phyloP scores from a whole-genome alignment of 352 stramenopile genomes.

The Pythium dissimile region DNA sequence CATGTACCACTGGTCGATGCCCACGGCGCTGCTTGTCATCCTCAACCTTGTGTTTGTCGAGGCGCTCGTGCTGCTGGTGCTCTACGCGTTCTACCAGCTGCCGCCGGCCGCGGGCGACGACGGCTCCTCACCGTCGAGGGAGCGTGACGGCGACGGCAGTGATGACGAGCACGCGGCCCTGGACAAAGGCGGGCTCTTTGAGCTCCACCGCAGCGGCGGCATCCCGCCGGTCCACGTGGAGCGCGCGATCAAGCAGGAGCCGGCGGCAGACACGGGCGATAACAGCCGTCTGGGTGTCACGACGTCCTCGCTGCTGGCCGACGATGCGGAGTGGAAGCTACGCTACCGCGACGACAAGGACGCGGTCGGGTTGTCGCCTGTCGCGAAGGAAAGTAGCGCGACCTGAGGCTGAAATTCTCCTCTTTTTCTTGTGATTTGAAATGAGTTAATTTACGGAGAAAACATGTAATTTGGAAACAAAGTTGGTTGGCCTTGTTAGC shows the following conservation, averaged over 20 bases:
- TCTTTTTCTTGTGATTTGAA: background rate
- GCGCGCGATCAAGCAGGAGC: conserved; percentile 37
- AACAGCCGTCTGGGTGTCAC: background rate
- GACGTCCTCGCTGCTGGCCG: conserved; percentile 20
- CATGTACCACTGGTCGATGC: conserved; percentile 85
- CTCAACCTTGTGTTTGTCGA: conserved; percentile 79
- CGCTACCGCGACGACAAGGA: conserved; percentile 16
- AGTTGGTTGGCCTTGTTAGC: too few species aligned
- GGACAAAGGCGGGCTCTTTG: conserved; percentile 28
- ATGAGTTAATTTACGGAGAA: conserved; percentile 15
- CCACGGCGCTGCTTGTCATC: conserved; percentile 67
- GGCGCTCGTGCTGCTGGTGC: conserved; percentile 51
- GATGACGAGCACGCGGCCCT: conserved; percentile 7
- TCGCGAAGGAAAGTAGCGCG: background rate
- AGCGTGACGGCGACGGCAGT: background rate
- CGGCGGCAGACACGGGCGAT: conserved; percentile 13
- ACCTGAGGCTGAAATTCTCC: background rate
- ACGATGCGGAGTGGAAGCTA: conserved; percentile 31
- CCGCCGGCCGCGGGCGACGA: conserved; percentile 12
- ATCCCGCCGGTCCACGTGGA: conserved; percentile 35
- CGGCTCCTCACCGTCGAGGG: background rate
- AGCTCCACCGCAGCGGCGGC: conserved; percentile 15
- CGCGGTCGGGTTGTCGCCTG: background rate
- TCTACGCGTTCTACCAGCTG: conserved; percentile 65
- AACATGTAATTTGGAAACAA: too few species aligned